A percentile compares a stretch with the other conserved stretches of the same genome.
Conservation (phyloP, 2,329 filamentous ascomycete genomes). For the Aspergillus flavus region DNA sequence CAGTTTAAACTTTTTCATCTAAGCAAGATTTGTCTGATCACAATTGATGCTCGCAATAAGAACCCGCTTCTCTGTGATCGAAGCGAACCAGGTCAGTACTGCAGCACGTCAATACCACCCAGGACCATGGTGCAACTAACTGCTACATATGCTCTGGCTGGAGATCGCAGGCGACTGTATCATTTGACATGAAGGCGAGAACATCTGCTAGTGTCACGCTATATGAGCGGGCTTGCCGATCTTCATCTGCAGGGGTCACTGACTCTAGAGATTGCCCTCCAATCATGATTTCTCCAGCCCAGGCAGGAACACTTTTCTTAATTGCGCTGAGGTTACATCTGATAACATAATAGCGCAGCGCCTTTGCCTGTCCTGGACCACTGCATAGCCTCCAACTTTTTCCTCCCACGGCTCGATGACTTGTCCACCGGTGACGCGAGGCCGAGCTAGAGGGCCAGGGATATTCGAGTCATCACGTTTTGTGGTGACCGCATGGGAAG, state of each 20-base stretch:
- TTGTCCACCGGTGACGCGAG: too few relatives aligned
- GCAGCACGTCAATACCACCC: background rate
- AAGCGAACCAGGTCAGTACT: background rate
- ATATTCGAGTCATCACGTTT: too few relatives aligned
- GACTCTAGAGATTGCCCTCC: background rate
- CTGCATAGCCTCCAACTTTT: background rate
- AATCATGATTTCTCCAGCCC: background rate
- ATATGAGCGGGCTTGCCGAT: background rate
- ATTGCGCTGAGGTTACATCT: background rate
- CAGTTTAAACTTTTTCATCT: background rate
- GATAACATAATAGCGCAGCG: background rate
- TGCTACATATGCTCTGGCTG: too few relatives aligned
- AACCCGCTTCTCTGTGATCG: background rate
- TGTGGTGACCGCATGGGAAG: too few relatives aligned
- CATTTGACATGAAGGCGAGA: background rate
- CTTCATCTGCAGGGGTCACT: background rate
- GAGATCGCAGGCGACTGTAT: background rate
- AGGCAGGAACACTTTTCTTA: background rate
- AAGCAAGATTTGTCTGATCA: background rate
- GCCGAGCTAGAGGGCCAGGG: too few relatives aligned
- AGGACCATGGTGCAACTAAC: too few relatives aligned
- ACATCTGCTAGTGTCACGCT: background rate
- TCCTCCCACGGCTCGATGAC: background rate
- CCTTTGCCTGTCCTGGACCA: background rate
- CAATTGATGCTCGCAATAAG: fast-evolving